phyloP scores from a whole-genome alignment of 2,329 filamentous ascomycete species.

The Hirsutella thompsonii region DNA sequence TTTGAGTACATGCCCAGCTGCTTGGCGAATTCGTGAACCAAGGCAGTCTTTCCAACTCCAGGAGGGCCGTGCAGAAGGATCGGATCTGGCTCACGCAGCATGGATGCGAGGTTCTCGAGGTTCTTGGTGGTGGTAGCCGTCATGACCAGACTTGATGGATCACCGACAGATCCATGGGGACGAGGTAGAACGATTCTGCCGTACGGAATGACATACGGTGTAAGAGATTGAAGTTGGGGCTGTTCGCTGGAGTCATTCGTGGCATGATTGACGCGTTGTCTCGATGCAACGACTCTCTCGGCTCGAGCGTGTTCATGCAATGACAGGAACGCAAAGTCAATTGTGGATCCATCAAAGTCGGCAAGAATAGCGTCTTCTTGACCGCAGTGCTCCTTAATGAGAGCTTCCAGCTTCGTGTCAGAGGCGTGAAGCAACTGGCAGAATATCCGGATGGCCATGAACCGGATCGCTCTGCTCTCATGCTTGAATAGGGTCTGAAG shows the following conservation, averaged over 20 bases:
- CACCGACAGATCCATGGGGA: slow-evolving; percentile 33
- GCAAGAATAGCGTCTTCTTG: slow-evolving; percentile 48
- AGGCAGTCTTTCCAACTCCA: slow-evolving; percentile 80
- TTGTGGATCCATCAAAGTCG: slow-evolving; percentile 58
- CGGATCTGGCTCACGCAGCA: slow-evolving; percentile 56
- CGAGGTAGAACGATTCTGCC: slow-evolving; percentile 55
- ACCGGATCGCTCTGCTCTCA: slow-evolving; percentile 49
- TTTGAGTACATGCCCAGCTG: slow-evolving; percentile 65
- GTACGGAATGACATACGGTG: slow-evolving; percentile 49
- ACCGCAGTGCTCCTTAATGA: slow-evolving; percentile 54
- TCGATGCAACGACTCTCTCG: slow-evolving; percentile 28
- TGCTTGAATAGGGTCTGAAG: slow-evolving; percentile 58
- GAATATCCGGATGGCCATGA: slow-evolving; percentile 71
- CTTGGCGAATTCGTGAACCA: slow-evolving; percentile 71
- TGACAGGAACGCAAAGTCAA: slow-evolving; percentile 67
- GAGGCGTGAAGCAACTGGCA: slow-evolving; percentile 68
- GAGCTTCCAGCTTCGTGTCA: slow-evolving; percentile 62
- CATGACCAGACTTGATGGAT: slow-evolving; percentile 43
- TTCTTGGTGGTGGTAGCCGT: slow-evolving; percentile 66
- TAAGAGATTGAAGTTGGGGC: slow-evolving; percentile 31
- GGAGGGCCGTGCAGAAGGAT: slow-evolving; percentile 71
- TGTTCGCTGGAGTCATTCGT: slow-evolving; percentile 4
- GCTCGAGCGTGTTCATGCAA: slow-evolving; percentile 44
- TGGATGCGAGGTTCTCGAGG: slow-evolving; percentile 52
- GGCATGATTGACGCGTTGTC: slow-evolving; percentile 20